Base-by-base conservation (phyloP, 2,329 filamentous ascomycete genomes). In the Colletotrichum melonis region DNA sequence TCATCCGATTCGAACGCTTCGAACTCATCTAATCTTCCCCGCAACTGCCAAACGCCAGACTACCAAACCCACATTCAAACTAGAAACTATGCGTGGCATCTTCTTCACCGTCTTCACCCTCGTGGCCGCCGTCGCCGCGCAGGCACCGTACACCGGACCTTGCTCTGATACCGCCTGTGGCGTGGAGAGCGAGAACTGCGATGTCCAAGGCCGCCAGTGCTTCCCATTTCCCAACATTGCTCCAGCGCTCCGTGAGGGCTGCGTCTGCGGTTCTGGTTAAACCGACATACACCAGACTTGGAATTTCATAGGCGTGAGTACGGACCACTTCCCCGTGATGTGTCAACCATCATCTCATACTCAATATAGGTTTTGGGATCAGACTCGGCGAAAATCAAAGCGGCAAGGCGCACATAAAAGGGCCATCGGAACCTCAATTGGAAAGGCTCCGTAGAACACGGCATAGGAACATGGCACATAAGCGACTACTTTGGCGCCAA, bases 201-300 rank as follows among this genome's bases (percentile, higher is more conserved):
- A 73, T 22, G 56, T 24, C 22, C 59, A 73, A n/a, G 71, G 71
- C 19, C 71, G 60, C 24, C 67, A 73, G 14, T 73, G 71, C 60
- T 73, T 70, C 22, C 71, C 71, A 9, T 73, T 73, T 14, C 71
- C 71, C 71, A 70, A 71, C 35, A 63, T 65, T 19, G 55, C 55
- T 28, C 71, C 71, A 19, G 71, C 67, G 19, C 67, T 73, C 5
- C 71, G 71, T 11, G 46, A 73, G 46, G 71, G 71, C 32, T 73
- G 71, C 28, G 67, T 71, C n/a, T 73, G 71, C 22, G 71, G 67
- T n/a, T 73, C 71, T 22, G 71, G 71, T 9, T 73, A 57, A n/a
- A 1, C 5, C 9, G 24, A 22, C 12, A 5, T 26, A 5, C 30
- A 19, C 35, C 5, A 3, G 42, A 49, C n/a, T 49, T 22, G 63